Base-by-base conservation (phyloP, 331 rosid species). In the Malus hybrid region DNA sequence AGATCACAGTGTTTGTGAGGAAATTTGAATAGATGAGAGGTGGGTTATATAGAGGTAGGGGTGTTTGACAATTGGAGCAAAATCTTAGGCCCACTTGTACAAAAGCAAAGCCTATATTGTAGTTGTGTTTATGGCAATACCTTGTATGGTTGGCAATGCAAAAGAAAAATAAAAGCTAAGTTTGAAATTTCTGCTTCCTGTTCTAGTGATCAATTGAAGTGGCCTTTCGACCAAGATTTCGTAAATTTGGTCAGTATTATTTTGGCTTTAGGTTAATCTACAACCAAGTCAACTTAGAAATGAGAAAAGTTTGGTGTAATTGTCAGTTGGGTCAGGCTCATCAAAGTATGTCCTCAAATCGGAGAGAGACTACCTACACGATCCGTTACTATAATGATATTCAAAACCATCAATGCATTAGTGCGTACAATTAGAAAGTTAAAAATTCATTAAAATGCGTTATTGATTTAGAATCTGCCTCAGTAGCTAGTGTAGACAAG, bases 1-100 rank as follows among this genome's bases (percentile, higher is more conserved):
- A 44, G 68, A 64, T 62, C 34, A 2, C 10, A 0, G 7, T 6
- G 61, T 10, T 2, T 71, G 33, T 46, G 63, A 39, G 80, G n/a
- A 66, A 42, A 55, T 48, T 68, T 15, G 71, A 50, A 62, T 44
- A 39, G 79, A 39, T 66, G 28, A 7, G 39, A 63, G 74, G 15
- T 22, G 55, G 67, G 4, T 74, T 88, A 79, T 71, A 73, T 74
- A 39, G 46, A 77, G 75, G 50, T 26, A 16, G 44, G 55, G 66
- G 39, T 20, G 33, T 46, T 76, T 20, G 56, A 13, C 56, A 13
- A n/a, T 15, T 16, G 62, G 9, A 50, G 79, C 10, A 44, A 72
- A 20, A 58, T 9, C 46, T 5, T 24, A 34, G 83, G 80, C 70
- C 86, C 83, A 86, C 84, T 46, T 7, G 9, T 2, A 28, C 46